Evolutionary conservation across 768 basidiomycete species (phyloP), one percentile per base, ranked within the genome.

Genomic region (Trichaptum fuscoviolaceum): DNA sequence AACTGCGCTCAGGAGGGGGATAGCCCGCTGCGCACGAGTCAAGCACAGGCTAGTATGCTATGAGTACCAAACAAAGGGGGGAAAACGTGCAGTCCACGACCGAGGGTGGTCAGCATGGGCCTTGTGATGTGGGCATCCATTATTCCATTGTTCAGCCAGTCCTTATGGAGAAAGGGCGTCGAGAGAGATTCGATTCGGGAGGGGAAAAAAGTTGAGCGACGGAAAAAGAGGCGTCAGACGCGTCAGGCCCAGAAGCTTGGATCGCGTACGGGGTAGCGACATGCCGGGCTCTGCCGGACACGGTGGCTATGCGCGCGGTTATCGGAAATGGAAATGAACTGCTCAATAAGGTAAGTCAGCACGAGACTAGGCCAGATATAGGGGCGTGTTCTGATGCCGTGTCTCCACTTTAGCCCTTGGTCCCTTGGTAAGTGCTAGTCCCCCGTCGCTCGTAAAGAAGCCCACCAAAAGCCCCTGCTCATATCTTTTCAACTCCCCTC

Each of bases 331-430:
- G 42, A 52, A 52, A 52, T 52, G 42, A 12, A 12, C 20, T 15
- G 12, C 42, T 20, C 3, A 2, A 52, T 6, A 20, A 12, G 20
- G 42, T 4, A 52, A 12, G 12, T 52, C 3, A 15, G 10, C 42
- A 52, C 42, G 10, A 52, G 42, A 20, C 42, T 12, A 12, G 42
- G 42, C 12, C 42, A 12, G 42, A 52, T 52, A 52, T 52, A 52
- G 42, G 42, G 42, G 20, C 15, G 42, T 52, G 42, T 52, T 52
- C 42, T 52, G 42, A 52, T 52, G 42, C 42, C 42, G 42, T 12
- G 42, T 52, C 42, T 52, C 42, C 42, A 52, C 42, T 52, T 52
- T 52, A 52, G 42, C 42, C 42, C 42, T 52, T 52, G 42, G 42
- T 52, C 42, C 42, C 42, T 20, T 20, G 12, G 5, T 20, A 12